phyloP scores from a whole-genome alignment of 2,329 filamentous ascomycete genomes.

The Sclerotinia trifoliorum region DNA sequence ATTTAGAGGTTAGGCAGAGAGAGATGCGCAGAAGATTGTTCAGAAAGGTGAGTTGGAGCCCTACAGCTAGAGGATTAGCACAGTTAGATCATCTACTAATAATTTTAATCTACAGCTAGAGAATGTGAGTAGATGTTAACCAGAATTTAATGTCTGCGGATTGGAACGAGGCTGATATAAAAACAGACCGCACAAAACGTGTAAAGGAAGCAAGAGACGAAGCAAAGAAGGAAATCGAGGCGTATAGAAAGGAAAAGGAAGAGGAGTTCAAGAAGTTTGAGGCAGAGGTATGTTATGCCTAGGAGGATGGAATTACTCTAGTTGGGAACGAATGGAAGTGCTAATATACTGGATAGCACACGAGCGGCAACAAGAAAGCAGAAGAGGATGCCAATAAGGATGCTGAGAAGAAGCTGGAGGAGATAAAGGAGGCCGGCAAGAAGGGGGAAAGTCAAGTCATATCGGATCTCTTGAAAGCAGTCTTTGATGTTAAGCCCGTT shows the following conservation, averaged over 20 bases:
- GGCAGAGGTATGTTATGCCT: slow-evolving; percentile 52
- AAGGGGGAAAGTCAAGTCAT: slow-evolving; percentile 79
- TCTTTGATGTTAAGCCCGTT: slow-evolving; percentile 78
- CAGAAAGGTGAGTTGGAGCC: slow-evolving; percentile 70
- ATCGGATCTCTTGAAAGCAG: slow-evolving; percentile 78
- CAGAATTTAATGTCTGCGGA: neutral
- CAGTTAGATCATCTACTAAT: slow-evolving; percentile 37
- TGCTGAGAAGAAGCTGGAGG: slow-evolving; percentile 75
- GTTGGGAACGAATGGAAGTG: neutral
- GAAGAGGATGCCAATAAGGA: slow-evolving; percentile 78
- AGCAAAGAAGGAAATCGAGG: slow-evolving; percentile 96
- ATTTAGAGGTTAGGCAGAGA: slow-evolving; percentile 69
- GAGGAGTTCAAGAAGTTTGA: slow-evolving; percentile 94
- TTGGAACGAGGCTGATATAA: slow-evolving; percentile 23
- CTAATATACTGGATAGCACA: slow-evolving; percentile 62
- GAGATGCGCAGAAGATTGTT: slow-evolving; percentile 98
- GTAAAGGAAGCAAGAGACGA: slow-evolving; percentile 96
- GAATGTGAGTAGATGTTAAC: slow-evolving; percentile 65
- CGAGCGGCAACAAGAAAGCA: slow-evolving; percentile 82
- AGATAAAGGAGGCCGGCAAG: slow-evolving; percentile 77
- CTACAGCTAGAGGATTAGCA: neutral
- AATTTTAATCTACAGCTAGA: slow-evolving; percentile 58
- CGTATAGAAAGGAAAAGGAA: slow-evolving; percentile 87
- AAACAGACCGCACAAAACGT: slow-evolving; percentile 84
- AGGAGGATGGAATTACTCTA: neutral